A percentile compares a stretch with the other conserved stretches of the same genome.
Evolutionary conservation across 768 basidiomycete species (phyloP).

Genomic region (Pisolithus marmoratus): DNA sequence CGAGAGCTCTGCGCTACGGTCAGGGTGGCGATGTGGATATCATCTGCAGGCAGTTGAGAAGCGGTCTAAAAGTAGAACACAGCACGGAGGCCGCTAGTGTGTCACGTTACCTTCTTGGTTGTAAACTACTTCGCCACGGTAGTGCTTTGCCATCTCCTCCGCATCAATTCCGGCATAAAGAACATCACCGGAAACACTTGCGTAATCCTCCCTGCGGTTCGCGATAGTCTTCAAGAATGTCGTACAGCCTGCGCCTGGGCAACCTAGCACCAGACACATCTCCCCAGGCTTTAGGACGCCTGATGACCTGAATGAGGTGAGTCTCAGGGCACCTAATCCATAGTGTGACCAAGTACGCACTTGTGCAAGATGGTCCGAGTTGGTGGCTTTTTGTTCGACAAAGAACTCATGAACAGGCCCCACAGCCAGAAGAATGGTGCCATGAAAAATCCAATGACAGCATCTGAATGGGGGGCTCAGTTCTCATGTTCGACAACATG

Average conservation of each 20-base stretch:
- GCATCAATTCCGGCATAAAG: constrained; percentile 76
- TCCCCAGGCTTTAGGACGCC: constrained; percentile 74
- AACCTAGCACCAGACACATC: constrained; percentile 83
- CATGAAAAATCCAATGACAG: constrained; percentile 48
- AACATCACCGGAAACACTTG: constrained; percentile 63
- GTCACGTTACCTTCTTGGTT: constrained; percentile 57
- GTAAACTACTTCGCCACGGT: constrained; percentile 76
- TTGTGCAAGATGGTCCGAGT: constrained; percentile 57
- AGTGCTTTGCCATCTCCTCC: constrained; percentile 67
- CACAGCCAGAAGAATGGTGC: constrained; percentile 46
- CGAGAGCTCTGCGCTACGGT: constrained; percentile 74
- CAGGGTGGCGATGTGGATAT: constrained; percentile 77
- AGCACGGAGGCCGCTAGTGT: not conserved
- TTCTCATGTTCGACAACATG: not conserved
- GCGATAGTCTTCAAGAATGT: constrained; percentile 84
- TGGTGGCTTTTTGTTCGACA: constrained; percentile 33
- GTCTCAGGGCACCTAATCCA: not conserved
- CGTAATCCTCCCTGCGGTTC: constrained; percentile 65
- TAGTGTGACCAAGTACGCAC: constrained; percentile 25
- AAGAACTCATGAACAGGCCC: constrained; percentile 33
- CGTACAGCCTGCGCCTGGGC: constrained; percentile 80
- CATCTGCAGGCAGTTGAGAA: constrained; percentile 40
- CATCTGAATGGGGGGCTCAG: constrained; percentile 31
- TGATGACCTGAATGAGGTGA: constrained; percentile 40
- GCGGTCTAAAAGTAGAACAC: not conserved